A percentile compares a stretch with the other conserved stretches of the same genome.
Conservation (phyloP, 2,329 filamentous ascomycete genomes). For the Fusarium sp. region DNA sequence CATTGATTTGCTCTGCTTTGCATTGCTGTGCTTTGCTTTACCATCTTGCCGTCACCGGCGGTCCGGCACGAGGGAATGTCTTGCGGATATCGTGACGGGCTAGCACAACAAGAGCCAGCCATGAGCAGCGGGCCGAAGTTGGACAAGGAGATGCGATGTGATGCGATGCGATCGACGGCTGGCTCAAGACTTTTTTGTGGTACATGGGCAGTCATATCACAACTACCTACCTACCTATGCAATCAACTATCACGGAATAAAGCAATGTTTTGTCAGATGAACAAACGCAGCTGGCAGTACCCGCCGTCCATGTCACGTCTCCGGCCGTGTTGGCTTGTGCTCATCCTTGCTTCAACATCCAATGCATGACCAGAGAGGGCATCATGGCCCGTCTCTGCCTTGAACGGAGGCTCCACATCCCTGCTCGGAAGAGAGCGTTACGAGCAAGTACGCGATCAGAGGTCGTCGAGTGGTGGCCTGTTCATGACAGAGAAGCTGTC, state of each 20-base stretch:
- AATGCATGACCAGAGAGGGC: constrained; percentile 18
- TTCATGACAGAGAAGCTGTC: neutral
- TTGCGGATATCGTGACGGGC: constrained; percentile 40
- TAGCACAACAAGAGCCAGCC: constrained; percentile 10
- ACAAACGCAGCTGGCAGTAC: constrained; percentile 1
- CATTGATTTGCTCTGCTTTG: neutral
- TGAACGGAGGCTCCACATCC: constrained; percentile 20
- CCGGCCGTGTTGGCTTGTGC: constrained; percentile 19
- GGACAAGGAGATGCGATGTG: constrained; percentile 18
- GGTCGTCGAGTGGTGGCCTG: neutral
- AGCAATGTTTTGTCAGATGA: constrained; percentile 1
- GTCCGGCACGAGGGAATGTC: constrained; percentile 37
- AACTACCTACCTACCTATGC: too few species aligned
- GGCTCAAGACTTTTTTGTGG: constrained; percentile 10
- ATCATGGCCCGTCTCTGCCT: constrained; percentile 18
- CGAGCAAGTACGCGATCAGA: constrained; percentile 19
- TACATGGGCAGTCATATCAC: constrained; percentile 11
- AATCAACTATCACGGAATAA: too few species aligned
- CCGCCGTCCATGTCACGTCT: constrained; percentile 11
- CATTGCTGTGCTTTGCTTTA: neutral
- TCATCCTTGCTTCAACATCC: constrained; percentile 13
- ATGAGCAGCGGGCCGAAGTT: constrained; percentile 29
- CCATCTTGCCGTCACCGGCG: constrained; percentile 2
- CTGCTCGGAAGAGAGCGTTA: constrained; percentile 6
- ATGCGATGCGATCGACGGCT: constrained; percentile 22